Conservation (phyloP, 2,329 filamentous ascomycete genomes). For the Rutstroemia sp. region DNA sequence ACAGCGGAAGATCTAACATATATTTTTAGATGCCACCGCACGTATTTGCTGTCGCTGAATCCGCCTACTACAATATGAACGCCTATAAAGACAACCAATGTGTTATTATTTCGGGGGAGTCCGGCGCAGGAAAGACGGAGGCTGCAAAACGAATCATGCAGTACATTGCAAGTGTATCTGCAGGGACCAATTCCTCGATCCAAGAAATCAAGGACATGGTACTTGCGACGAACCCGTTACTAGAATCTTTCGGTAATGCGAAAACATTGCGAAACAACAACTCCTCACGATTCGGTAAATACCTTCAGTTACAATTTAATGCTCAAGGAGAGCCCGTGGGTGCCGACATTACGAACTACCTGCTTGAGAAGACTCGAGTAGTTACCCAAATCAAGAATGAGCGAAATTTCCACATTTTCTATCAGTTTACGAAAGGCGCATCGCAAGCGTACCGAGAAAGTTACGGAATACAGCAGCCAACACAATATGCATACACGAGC, state of each 20-base stretch:
- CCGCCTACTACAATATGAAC: constrained; percentile 99
- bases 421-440: constrained; percentile 95
- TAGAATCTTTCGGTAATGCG: constrained; percentile 97
- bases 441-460: constrained; percentile 76
- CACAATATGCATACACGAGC: constrained; percentile 90
- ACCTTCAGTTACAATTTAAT: constrained; percentile 96
- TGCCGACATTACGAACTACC: constrained; percentile 96
- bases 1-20: constrained; percentile 10
- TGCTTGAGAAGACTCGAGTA: constrained; percentile 91
- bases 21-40: constrained; percentile 65
- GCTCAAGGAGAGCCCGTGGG: constrained; percentile 83
- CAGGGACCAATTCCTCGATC: constrained; percentile 64
- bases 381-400: constrained; percentile 93
- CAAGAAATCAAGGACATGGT: constrained; percentile 99
- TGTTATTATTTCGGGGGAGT: constrained; percentile 98
- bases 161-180: constrained; percentile 96
- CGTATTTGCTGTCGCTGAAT: constrained; percentile 95
- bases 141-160: constrained; percentile 99
- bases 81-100: constrained; percentile 98
- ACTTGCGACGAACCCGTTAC: constrained; percentile 89
- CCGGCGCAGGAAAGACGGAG: constrained; percentile 96
- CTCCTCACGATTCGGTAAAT: constrained; percentile 96
- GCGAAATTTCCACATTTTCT: constrained; percentile 98
- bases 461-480: constrained; percentile 87
- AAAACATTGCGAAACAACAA: constrained; percentile 99